Conservation (phyloP, 306 rosid species). For the Casuarina cunninghamiana region DNA sequence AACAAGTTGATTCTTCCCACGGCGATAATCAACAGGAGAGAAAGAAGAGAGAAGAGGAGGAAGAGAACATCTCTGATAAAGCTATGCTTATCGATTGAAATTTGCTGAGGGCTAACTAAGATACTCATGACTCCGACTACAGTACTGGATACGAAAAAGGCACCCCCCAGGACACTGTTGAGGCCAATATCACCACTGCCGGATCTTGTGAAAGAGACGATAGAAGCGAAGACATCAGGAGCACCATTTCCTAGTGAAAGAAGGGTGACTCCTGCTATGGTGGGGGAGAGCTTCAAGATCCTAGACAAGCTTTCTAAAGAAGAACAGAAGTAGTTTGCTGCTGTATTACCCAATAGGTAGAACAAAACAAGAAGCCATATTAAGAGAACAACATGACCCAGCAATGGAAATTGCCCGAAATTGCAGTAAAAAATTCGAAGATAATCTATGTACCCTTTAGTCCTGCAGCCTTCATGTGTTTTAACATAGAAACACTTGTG, state of each 20-base stretch:
- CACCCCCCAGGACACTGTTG: conserved; percentile 77
- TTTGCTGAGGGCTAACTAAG: conserved; percentile 30
- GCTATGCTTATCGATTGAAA: conserved; percentile 46
- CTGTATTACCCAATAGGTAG: conserved; percentile 78
- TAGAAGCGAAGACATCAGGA: conserved; percentile 76
- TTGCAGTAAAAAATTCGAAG: conserved; percentile 68
- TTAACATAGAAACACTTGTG: conserved; percentile 56
- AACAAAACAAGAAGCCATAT: conserved; percentile 74
- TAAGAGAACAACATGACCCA: conserved; percentile 42
- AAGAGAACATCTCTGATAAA: conserved; percentile 63
- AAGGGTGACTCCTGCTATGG: conserved; percentile 88
- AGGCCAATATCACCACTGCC: conserved; percentile 60
- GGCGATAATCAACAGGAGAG: conserved; percentile 49
- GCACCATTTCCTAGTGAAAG: conserved; percentile 93
- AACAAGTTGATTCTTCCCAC: conserved; percentile 52
- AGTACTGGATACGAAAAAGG: conserved; percentile 58
- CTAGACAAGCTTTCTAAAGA: conserved; percentile 64
- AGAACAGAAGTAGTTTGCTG: conserved; percentile 75
- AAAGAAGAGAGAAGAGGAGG: conserved; percentile 55
- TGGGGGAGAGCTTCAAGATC: conserved; percentile 65
- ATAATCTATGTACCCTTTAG: conserved; percentile 70
- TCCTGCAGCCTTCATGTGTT: conserved; percentile 42
- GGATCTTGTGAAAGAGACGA: conserved; percentile 61
- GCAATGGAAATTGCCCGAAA: conserved; percentile 40
- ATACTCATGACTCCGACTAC: conserved; percentile 72